Conservation (phyloP, 1,139 yeast genomes). For the Candida tropicalis region DNA sequence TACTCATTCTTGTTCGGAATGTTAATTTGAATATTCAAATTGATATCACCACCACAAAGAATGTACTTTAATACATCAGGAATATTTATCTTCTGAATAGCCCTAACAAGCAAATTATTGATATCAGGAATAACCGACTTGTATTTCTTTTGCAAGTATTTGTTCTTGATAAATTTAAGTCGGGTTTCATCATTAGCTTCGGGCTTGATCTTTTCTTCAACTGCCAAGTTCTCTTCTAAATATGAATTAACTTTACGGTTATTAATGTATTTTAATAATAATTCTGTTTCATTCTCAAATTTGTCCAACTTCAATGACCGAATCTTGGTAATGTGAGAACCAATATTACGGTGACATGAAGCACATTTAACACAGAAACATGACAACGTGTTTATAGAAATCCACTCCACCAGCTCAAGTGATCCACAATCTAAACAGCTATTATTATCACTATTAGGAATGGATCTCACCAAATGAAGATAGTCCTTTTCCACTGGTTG, state of each 20-base stretch:
- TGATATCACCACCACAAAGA: conserved; percentile 53
- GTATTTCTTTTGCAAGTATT: conserved; percentile 50
- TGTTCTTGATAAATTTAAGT: conserved; percentile 48
- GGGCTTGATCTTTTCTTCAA: conserved; percentile 20
- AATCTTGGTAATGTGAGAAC: conserved; percentile 53
- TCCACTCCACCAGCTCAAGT: conserved; percentile 76
- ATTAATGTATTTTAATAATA: conserved; percentile 44
- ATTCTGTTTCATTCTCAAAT: conserved; percentile 43
- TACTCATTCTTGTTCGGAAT: conserved; percentile 25
- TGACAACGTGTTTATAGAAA: conserved; percentile 73
- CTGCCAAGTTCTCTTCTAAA: conserved; percentile 32
- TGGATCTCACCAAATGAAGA: conserved; percentile 47
- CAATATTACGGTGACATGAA: conserved; percentile 55
- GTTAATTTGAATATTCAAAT: conserved; percentile 37
- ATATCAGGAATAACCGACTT: conserved; percentile 26
- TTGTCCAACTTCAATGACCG: conserved; percentile 53
- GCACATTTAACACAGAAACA: conserved; percentile 85
- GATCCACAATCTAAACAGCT: conserved; percentile 82
- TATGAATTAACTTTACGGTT: conserved; percentile 40
- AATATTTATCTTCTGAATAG: conserved; percentile 54
- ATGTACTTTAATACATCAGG: conserved; percentile 48
- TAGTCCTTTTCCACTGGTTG: conserved; percentile 28
- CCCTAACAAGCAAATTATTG: conserved; percentile 37
- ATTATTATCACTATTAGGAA: conserved; percentile 57
- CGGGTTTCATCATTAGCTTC: conserved; percentile 37